Percentiles rank a stretch among this genome's conserved stretches.
Evolutionary conservation across 2,329 filamentous ascomycete genomes (phyloP).

Genomic region (Hyphodiscus sp.): DNA sequence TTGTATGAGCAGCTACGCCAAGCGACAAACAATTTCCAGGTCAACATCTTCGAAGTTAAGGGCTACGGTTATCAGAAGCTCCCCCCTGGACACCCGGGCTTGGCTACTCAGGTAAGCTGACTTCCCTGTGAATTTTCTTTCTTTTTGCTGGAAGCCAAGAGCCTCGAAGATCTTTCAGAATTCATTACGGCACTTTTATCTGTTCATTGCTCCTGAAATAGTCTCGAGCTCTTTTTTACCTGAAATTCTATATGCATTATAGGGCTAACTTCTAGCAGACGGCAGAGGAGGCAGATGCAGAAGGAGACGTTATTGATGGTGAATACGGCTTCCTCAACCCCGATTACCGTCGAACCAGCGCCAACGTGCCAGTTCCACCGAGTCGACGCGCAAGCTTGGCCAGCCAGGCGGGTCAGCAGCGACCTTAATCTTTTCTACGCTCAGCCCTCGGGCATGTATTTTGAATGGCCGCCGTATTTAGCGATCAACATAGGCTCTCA

Average conservation of each 20-base stretch:
- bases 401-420: conserved; percentile 4
- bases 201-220: too few species aligned
- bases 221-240: too few species aligned
- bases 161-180: too few species aligned
- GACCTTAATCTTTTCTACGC: neutral
- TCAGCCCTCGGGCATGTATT: neutral
- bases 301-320: conserved; percentile 39
- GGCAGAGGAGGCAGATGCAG: conserved; percentile 35
- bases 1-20: conserved; percentile 60
- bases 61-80: conserved; percentile 51
- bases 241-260: too few species aligned
- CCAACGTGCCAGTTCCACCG: conserved; percentile 19
- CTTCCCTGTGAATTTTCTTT: too few species aligned
- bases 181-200: too few species aligned
- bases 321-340: conserved; percentile 2
- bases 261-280: too few species aligned
- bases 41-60: conserved; percentile 55
- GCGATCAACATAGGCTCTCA: too few species aligned
- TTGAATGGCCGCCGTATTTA: too few species aligned
- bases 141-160: too few species aligned
- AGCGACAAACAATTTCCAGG: conserved; percentile 58
- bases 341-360: conserved; percentile 14
- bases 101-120: conserved; percentile 40
- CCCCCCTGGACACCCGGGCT: conserved; percentile 42
- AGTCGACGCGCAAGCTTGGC: neutral